Conservation (phyloP, 352 stramenopile genomes). For the Phytophthora citrophthora region DNA sequence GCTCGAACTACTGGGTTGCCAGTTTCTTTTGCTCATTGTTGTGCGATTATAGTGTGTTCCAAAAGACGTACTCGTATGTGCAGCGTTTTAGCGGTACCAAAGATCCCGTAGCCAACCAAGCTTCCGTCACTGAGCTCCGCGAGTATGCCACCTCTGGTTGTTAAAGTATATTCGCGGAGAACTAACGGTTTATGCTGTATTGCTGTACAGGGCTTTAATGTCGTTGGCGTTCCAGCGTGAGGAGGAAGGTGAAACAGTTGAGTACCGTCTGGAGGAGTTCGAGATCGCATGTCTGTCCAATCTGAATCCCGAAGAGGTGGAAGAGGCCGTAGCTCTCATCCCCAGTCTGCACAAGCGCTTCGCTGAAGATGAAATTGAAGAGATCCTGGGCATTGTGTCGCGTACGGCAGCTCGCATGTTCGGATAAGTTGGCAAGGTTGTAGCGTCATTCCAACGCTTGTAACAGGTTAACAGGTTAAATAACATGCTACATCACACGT, state of each 20-base stretch:
- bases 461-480: conserved; percentile 16
- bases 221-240: conserved; percentile 86
- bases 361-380: conserved; percentile 90
- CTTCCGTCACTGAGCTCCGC: conserved; percentile 87
- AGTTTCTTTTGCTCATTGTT: background rate
- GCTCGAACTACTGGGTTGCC: background rate
- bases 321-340: conserved; percentile 89
- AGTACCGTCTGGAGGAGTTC: conserved; percentile 89
- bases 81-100: conserved; percentile 93
- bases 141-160: conserved; percentile 55
- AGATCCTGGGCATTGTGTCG: conserved; percentile 90
- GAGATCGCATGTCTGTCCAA: conserved; percentile 92
- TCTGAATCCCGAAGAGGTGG: conserved; percentile 89
- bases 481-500: conserved; percentile 16
- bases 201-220: conserved; percentile 71
- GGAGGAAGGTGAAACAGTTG: conserved; percentile 66
- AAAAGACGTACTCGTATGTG: conserved; percentile 93
- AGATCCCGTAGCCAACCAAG: conserved; percentile 91
- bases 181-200: background rate
- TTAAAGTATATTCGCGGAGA: background rate
- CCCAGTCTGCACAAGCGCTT: conserved; percentile 90
- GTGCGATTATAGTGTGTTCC: conserved; percentile 70
- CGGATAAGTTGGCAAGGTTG: conserved; percentile 36
- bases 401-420: conserved; percentile 90
- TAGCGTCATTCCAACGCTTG: conserved; percentile 15